Evolutionary conservation across 2,329 filamentous ascomycete genomes (phyloP).

Genomic region (Elsinoe perseae): DNA sequence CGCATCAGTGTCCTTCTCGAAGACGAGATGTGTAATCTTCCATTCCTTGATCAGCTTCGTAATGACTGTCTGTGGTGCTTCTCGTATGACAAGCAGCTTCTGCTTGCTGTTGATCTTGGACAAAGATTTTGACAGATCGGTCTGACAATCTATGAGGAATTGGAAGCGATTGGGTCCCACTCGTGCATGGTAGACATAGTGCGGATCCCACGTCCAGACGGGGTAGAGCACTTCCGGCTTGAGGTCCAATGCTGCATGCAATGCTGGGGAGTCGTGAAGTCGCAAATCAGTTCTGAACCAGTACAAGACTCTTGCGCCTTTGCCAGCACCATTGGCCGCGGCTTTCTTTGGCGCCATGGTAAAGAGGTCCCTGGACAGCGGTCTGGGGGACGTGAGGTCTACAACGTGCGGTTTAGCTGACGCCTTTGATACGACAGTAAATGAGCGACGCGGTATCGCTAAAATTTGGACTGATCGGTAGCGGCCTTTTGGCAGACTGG

Average conservation of each 20-base stretch:
- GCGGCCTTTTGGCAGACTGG: not conserved
- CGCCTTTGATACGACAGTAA: too few relatives aligned
- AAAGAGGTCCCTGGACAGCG: not conserved
- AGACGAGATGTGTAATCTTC: constrained; percentile 67
- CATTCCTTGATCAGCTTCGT: constrained; percentile 66
- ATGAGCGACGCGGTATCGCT: not conserved
- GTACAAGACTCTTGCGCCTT: constrained; percentile 54
- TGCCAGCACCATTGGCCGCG: not conserved
- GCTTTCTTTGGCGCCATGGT: constrained; percentile 16
- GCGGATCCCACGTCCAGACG: constrained; percentile 73
- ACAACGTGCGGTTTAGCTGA: too few relatives aligned
- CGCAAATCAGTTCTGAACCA: constrained; percentile 75
- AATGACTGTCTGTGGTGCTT: constrained; percentile 62
- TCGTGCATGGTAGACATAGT: constrained; percentile 66
- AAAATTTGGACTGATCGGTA: not conserved
- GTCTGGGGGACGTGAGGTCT: too few relatives aligned
- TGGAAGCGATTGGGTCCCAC: constrained; percentile 68
- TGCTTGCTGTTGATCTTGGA: constrained; percentile 61
- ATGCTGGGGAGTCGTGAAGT: constrained; percentile 67
- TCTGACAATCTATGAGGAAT: constrained; percentile 67
- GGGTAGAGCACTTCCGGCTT: constrained; percentile 63
- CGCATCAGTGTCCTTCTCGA: constrained; percentile 70
- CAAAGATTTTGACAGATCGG: constrained; percentile 59
- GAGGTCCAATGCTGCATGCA: constrained; percentile 63
- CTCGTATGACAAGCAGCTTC: constrained; percentile 63